Evolutionary conservation across 768 basidiomycete species (phyloP).

Genomic region (Stropharia rugosoannulata): DNA sequence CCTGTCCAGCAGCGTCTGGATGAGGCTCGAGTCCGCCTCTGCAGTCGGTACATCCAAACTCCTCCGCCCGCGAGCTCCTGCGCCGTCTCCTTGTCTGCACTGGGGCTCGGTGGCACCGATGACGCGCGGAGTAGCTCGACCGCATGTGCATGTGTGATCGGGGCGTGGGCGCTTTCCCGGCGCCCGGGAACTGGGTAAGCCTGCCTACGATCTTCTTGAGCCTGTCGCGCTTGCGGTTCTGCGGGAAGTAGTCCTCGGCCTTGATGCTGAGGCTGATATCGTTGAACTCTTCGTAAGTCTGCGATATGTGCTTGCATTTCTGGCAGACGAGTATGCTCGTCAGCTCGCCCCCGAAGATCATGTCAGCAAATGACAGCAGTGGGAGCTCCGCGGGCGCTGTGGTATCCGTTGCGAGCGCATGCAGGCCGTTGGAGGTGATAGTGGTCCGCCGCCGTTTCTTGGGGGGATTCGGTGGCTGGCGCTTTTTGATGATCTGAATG

Average conservation of each 20-base stretch:
- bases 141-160: conserved; percentile 1
- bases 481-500: conserved; percentile 73
- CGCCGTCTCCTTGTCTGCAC: conserved; percentile 24
- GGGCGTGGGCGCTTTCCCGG: conserved; percentile 6
- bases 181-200: conserved; percentile 41
- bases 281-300: conserved; percentile 91
- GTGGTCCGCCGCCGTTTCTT: conserved; percentile 43
- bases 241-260: conserved; percentile 64
- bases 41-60: conserved; percentile 36
- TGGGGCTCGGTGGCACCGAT: conserved; percentile 51
- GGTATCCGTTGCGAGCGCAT: neutral
- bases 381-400: conserved; percentile 38
- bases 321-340: conserved; percentile 94
- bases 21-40: conserved; percentile 5
- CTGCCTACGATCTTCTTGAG: conserved; percentile 73
- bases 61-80: conserved; percentile 36
- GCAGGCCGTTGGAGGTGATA: conserved; percentile 24
- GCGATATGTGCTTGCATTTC: conserved; percentile 89
- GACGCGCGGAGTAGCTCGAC: conserved; percentile 48
- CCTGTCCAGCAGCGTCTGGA: no score
- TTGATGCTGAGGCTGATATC: conserved; percentile 91
- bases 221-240: conserved; percentile 73
- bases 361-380: conserved; percentile 77
- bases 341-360: conserved; percentile 87
- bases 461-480: conserved; percentile 46